Evolutionary conservation across 2,329 filamentous ascomycete species (phyloP).

Genomic region (Zymoseptoria tritici): DNA sequence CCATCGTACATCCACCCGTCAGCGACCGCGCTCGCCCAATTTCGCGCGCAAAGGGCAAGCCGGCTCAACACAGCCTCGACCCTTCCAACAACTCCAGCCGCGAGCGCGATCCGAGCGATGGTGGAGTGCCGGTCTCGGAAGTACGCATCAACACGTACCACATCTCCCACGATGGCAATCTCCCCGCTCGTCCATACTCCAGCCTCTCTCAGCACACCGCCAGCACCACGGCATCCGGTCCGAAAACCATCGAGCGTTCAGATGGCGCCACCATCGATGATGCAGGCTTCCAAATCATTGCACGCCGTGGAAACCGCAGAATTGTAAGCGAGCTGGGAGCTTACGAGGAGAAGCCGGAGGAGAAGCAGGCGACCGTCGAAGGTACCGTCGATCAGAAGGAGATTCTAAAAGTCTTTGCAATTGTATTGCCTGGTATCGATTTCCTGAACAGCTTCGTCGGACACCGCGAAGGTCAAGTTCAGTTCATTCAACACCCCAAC

Average conservation of each 20-base stretch:
- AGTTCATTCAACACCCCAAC: slow-evolving; percentile 42
- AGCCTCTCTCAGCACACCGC: slow-evolving; percentile 21
- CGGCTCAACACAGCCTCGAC: slow-evolving; percentile 14
- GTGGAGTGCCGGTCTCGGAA: slow-evolving; percentile 14
- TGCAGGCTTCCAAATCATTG: slow-evolving; percentile 26
- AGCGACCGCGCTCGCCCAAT: slow-evolving; percentile 11
- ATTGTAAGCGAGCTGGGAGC: slow-evolving; percentile 11
- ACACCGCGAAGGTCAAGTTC: slow-evolving; percentile 35
- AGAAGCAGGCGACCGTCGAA: slow-evolving; percentile 25
- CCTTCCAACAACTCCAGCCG: slow-evolving; percentile 18
- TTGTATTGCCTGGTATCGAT: slow-evolving; percentile 35
- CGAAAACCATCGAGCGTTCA: slow-evolving; percentile 14
- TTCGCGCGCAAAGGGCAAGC: slow-evolving; percentile 20
- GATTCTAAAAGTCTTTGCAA: slow-evolving; percentile 35
- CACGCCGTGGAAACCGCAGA: slow-evolving; percentile 16
- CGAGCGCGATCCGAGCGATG: slow-evolving; percentile 4
- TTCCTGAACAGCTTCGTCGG: slow-evolving; percentile 30
- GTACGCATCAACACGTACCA: slow-evolving; percentile 27
- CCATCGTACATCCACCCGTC: slow-evolving; percentile 13
- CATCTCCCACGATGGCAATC: slow-evolving; percentile 18
- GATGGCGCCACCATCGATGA: slow-evolving; percentile 11
- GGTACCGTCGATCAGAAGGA: slow-evolving; percentile 25
- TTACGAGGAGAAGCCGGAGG: slow-evolving; percentile 22
- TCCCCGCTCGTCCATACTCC: slow-evolving; percentile 20
- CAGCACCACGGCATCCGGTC: slow-evolving; percentile 2